Evolutionary conservation across 129 eudicot genomes (phyloP), one percentile per base, ranked within the genome.

Genomic region (Flaveria linearis): DNA sequence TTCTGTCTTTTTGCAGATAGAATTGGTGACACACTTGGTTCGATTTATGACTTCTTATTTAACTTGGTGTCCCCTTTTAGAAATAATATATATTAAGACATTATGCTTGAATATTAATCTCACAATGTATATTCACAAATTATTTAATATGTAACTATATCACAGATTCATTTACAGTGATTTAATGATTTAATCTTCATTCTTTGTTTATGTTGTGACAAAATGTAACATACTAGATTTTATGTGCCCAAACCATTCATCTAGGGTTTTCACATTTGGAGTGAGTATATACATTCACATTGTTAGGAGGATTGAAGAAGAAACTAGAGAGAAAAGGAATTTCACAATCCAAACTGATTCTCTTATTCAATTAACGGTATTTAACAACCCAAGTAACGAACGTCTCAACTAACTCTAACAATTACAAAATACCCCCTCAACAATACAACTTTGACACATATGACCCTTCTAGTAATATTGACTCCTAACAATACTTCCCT

Each of bases 21-120:
- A 18, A 67, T 81, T 69, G 87, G 88, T 73, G 88, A 86, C 81
- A 81, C 77, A 47, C 71, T 84, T 74, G 80, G 89, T 63, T 71
- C 83, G 4, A 74, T 75, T 69, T 80, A 55, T 80, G 86, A 83
- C 43, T 61, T 74, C 75, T 61, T 79, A 25, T 76, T 57, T 52
- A 50, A 64, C 42, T 68, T 76, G 69, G 81, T 68, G 56, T 84
- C 85, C 36, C 84, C 79, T 60, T 65, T 76, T 52, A 76, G 83
- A 28, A 78, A 64, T 57, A 80, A 77, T 26, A 65, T 62, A 15
- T 82, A 72, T 63, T 82, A 71, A 67, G 70, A 72, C 55, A 28
- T 1, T 10, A 73, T 25, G 55, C 58, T 50, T 76, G 45, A 66
- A 70, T 33, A 25, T 52, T 53, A 42, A 80, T 73, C 68, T 51